phyloP scores from a whole-genome alignment of 345 rosid species.

The Salix dunnii region DNA sequence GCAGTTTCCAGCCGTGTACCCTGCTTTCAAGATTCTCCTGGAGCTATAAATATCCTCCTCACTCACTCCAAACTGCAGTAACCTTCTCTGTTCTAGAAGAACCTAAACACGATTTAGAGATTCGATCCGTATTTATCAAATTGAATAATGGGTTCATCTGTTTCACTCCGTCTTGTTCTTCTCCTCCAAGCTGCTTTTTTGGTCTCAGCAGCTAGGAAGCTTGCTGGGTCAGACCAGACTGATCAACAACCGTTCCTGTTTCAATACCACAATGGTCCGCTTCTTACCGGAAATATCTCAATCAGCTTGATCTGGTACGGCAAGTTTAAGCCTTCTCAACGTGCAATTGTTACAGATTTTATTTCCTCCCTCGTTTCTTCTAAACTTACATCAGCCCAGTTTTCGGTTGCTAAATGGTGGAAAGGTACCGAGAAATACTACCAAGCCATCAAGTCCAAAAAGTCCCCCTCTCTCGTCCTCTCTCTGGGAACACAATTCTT shows the following conservation, averaged over 20 bases:
- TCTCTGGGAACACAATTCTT: constrained; percentile 9
- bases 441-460: background rate
- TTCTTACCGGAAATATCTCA: constrained; percentile 5
- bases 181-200: background rate
- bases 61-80: background rate
- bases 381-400: background rate
- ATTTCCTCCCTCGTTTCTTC: constrained; percentile 9
- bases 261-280: constrained; percentile 14
- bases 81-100: background rate
- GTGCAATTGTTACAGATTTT: constrained; percentile 21
- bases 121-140: no score
- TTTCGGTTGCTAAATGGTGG: constrained; percentile 18
- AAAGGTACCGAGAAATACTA: constrained; percentile 13
- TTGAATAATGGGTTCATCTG: background rate
- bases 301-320: constrained; percentile 23
- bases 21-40: background rate
- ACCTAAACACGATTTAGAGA: background rate
- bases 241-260: background rate
- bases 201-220: constrained; percentile 1
- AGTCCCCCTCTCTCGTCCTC: background rate
- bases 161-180: background rate
- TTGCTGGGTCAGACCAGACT: background rate
- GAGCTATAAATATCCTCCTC: background rate
- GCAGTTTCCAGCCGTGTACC: background rate
- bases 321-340: constrained; percentile 14